Conservation (phyloP, 768 basidiomycete species). For the Podaxis pistillaris region DNA sequence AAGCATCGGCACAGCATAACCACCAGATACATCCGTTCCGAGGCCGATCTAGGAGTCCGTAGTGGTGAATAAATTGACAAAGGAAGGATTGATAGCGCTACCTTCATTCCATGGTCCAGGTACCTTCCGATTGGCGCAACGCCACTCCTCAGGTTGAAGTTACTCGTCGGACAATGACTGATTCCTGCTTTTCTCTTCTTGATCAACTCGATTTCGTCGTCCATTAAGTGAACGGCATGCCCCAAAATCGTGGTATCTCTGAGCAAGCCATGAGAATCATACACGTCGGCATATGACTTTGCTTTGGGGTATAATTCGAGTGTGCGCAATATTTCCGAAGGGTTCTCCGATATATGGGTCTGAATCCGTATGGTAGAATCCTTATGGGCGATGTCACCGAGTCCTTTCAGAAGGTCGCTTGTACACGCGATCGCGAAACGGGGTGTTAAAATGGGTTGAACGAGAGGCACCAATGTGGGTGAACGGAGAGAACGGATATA, state of each 20-base stretch:
- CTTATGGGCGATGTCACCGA: constrained; percentile 56
- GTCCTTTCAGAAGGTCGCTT: constrained; percentile 53
- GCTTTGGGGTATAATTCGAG: constrained; percentile 65
- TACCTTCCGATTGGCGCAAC: constrained; percentile 75
- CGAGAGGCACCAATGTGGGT: constrained; percentile 47
- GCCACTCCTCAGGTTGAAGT: constrained; percentile 88
- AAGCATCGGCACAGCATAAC: constrained; percentile 80
- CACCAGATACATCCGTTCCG: constrained; percentile 91
- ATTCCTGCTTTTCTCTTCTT: constrained; percentile 67
- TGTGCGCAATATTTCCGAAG: constrained; percentile 64
- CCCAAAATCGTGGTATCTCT: constrained; percentile 81
- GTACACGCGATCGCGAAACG: constrained; percentile 96
- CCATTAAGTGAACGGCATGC: constrained; percentile 80
- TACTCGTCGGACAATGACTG: constrained; percentile 95
- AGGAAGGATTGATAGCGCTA: constrained; percentile 26
- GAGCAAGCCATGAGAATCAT: constrained; percentile 77
- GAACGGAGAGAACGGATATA: constrained; percentile 61
- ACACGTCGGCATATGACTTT: constrained; percentile 73
- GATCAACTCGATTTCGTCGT: constrained; percentile 73
- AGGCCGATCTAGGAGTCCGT: constrained; percentile 67
- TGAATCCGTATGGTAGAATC: constrained; percentile 73
- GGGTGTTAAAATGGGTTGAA: constrained; percentile 90
- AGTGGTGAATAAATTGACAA: background rate
- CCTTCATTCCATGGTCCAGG: constrained; percentile 87
- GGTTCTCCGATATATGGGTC: constrained; percentile 91